Percentiles rank a stretch among this genome's conserved stretches.
Evolutionary conservation across 2,329 filamentous ascomycete genomes (phyloP).

Genomic region (Erysiphe pulchra): DNA sequence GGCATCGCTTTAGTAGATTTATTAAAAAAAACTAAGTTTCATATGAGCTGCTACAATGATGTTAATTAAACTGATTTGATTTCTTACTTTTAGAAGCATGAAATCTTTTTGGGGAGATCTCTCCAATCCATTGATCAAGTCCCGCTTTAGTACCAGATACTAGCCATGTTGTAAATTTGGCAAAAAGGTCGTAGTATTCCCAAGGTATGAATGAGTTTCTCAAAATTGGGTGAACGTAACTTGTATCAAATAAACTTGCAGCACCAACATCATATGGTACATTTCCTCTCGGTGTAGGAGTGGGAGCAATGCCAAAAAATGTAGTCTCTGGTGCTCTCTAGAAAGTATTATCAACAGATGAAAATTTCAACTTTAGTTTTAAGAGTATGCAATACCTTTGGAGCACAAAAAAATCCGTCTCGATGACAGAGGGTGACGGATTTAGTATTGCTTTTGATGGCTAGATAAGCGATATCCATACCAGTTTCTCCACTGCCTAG

Average conservation of each 20-base stretch:
- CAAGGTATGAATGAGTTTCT: slow-evolving; percentile 19
- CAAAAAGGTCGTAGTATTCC: slow-evolving; percentile 21
- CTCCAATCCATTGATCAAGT: slow-evolving; percentile 5
- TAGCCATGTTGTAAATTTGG: slow-evolving; percentile 8
- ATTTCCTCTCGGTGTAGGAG: slow-evolving; percentile 1
- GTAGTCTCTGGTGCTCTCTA: slow-evolving; percentile 3
- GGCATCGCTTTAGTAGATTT: slow-evolving; percentile 20
- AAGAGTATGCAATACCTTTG: slow-evolving; percentile 14
- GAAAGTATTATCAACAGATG: neutral
- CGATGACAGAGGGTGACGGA: slow-evolving; percentile 20
- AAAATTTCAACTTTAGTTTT: neutral
- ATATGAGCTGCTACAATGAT: neutral
- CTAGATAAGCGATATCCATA: slow-evolving; percentile 20
- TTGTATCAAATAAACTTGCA: slow-evolving; percentile 24
- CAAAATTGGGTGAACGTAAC: slow-evolving; percentile 22
- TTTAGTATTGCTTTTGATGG: slow-evolving; percentile 18
- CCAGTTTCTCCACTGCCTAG: slow-evolving; percentile 21
- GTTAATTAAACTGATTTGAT: neutral
- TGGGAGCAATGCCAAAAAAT: slow-evolving; percentile 3
- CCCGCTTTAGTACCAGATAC: slow-evolving; percentile 3
- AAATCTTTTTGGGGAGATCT: slow-evolving; percentile 3
- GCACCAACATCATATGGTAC: slow-evolving; percentile 22
- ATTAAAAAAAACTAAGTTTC: slow-evolving; percentile 7
- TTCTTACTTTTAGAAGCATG: slow-evolving; percentile 2
- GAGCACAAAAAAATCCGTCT: slow-evolving; percentile 20